phyloP scores from a whole-genome alignment of 768 basidiomycete species.

The Agrocybe praecox region DNA sequence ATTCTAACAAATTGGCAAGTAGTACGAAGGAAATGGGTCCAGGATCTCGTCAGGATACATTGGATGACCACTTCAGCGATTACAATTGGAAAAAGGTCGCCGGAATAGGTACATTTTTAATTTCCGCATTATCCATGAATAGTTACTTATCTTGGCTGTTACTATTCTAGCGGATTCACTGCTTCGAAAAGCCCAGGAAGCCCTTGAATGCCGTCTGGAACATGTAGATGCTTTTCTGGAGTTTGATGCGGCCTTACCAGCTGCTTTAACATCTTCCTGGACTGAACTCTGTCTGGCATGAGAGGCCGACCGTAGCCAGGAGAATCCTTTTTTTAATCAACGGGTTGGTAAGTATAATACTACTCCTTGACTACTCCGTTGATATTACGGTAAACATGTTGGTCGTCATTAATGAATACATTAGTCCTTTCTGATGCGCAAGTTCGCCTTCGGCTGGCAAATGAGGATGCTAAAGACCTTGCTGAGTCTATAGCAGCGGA shows the following conservation, averaged over 20 bases:
- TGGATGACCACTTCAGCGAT: conserved; percentile 11
- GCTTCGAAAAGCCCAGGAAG: conserved; percentile 1
- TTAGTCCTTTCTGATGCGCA: conserved; percentile 13
- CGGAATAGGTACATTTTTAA: conserved; percentile 2
- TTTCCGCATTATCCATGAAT: not conserved
- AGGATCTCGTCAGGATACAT: conserved; percentile 7
- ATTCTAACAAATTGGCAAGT: conserved; percentile 3
- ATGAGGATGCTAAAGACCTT: conserved; percentile 20
- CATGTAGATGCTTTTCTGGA: conserved; percentile 5
- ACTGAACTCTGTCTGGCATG: conserved; percentile 15
- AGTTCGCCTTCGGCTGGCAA: conserved; percentile 22
- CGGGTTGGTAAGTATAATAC: not conserved
- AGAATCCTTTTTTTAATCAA: conserved; percentile 19
- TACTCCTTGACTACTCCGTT: too few species aligned
- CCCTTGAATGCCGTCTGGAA: not conserved
- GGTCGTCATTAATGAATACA: not conserved
- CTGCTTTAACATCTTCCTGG: conserved; percentile 13
- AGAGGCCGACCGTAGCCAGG: conserved; percentile 18
- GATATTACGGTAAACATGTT: too few species aligned
- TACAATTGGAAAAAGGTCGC: conserved; percentile 7
- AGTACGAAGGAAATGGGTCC: conserved; percentile 12
- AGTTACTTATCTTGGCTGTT: not conserved
- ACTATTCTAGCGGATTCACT: not conserved
- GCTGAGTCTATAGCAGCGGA: not conserved
- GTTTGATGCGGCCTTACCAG: conserved; percentile 2